Percentiles rank a stretch among this genome's conserved stretches.
Conservation (phyloP, 2,329 filamentous ascomycete species). For the Fusarium sarcochroum region DNA sequence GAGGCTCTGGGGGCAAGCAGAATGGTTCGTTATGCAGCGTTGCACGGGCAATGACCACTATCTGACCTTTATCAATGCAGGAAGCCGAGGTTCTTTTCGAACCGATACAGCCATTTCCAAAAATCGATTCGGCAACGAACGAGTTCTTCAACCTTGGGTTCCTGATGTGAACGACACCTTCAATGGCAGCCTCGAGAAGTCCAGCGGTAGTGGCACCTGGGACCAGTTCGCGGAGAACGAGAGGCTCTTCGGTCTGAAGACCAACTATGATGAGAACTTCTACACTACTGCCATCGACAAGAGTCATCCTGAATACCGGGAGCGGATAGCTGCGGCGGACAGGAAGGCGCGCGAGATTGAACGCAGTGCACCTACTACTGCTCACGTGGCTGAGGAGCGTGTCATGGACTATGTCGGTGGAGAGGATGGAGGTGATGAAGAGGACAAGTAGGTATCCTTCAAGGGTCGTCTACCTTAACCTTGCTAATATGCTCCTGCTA, state of each 20-base stretch:
- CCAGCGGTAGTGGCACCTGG: conserved; percentile 72
- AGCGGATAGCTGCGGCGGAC: conserved; percentile 83
- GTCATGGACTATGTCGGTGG: conserved; percentile 77
- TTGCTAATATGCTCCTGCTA: conserved; percentile 40
- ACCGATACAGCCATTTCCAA: conserved; percentile 93
- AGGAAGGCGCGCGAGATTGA: conserved; percentile 93
- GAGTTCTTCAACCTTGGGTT: conserved; percentile 86
- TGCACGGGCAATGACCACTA: background rate
- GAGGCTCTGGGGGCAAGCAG: conserved; percentile 52
- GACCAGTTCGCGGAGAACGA: conserved; percentile 96
- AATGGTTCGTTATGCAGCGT: conserved; percentile 53
- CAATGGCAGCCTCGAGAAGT: conserved; percentile 80
- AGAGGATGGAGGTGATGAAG: conserved; percentile 79
- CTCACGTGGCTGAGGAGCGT: conserved; percentile 92
- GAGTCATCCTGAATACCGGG: conserved; percentile 83
- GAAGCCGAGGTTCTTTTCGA: conserved; percentile 78
- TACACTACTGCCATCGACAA: conserved; percentile 95
- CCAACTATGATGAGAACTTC: conserved; percentile 92
- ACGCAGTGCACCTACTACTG: conserved; percentile 77
- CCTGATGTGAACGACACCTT: conserved; percentile 72
- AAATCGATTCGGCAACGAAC: conserved; percentile 76
- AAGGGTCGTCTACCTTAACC: background rate
- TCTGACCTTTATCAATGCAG: conserved; percentile 59
- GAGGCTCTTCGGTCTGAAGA: conserved; percentile 86
- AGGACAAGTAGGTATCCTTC: conserved; percentile 79